Evolutionary conservation across 441 rosid genomes (phyloP), one percentile per base, ranked within the genome.

Genomic region (Erodium chrysanthum): DNA sequence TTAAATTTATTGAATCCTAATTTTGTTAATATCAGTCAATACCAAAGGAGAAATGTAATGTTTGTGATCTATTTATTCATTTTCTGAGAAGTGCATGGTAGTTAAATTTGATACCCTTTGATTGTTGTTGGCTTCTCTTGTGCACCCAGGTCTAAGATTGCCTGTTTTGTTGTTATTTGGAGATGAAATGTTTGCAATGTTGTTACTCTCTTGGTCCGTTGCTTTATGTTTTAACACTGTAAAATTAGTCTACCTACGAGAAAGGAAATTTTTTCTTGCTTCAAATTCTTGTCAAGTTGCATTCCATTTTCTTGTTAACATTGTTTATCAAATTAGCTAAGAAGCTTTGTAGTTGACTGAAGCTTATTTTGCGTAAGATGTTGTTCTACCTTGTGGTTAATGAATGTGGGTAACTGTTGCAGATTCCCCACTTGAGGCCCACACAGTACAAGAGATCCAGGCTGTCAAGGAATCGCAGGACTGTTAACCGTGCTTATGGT

Each of bases 401-500:
- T n/a, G 4, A 7, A 17, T 65, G 37, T 42, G 22, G 20, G 27
- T 0, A 17, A 40, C 15, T 33, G 31, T 10, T 58, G 0, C 29
- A 58, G 62, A 58, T 58, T 58, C 62, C 62, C 29, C 62, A 58
- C 62, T 22, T 58, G 62, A 58, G 62, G 7, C 62, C 62, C 22
- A 12, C 62, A 25, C 17, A 68, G 31, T 48, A 73, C 69, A 71
- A 37, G 76, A 71, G 61, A 37, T 68, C 66, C 44, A 68, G 29
- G 65, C 42, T 2, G 46, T 68, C 59, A 64, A 68, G 69, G 60
- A 62, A 17, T 50, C 72, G 48, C 66, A 68, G 69, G 65, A 68
- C 66, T 64, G 76, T 6, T 25, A 42, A 71, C 71, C 66, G 69
- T 52, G 40, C 74, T n/a, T 65, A 61, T 12, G 77, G 68, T 25